A percentile compares a stretch with the other conserved stretches of the same genome.
Evolutionary conservation across 2,329 filamentous ascomycete species (phyloP).

Genomic region (Trichoderma koningii): DNA sequence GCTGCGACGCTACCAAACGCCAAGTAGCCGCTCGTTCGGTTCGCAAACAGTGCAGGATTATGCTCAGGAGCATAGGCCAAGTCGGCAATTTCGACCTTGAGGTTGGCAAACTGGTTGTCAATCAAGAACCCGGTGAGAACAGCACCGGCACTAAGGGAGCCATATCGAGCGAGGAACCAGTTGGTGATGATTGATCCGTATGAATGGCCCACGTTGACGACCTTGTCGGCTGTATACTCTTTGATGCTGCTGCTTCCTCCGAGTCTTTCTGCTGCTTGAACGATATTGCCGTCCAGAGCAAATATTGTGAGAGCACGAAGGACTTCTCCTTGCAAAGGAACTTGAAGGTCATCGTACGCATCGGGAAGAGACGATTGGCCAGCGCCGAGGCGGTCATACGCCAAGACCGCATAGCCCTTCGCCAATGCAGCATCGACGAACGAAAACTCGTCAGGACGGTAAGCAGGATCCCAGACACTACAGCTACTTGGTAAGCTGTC

Average conservation of each 20-base stretch:
- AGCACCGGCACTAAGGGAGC: background rate
- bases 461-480: background rate
- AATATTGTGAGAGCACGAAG: background rate
- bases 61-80: background rate
- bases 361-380: background rate
- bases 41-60: background rate
- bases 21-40: background rate
- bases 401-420: background rate
- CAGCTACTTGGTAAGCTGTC: background rate
- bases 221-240: background rate
- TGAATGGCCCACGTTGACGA: background rate
- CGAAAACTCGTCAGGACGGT: background rate
- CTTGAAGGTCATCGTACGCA: background rate
- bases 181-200: conserved; percentile 1
- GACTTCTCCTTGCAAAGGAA: background rate
- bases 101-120: background rate
- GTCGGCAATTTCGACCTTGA: background rate
- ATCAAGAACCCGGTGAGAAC: conserved; percentile 2
- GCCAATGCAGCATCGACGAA: background rate
- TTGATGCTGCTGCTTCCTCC: background rate
- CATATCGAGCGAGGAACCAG: background rate
- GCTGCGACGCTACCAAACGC: background rate
- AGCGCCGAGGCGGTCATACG: background rate
- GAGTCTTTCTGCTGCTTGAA: background rate
- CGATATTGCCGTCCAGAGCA: background rate